Conservation (phyloP, 805 yeast species). For the Ogataea pignaliae region DNA sequence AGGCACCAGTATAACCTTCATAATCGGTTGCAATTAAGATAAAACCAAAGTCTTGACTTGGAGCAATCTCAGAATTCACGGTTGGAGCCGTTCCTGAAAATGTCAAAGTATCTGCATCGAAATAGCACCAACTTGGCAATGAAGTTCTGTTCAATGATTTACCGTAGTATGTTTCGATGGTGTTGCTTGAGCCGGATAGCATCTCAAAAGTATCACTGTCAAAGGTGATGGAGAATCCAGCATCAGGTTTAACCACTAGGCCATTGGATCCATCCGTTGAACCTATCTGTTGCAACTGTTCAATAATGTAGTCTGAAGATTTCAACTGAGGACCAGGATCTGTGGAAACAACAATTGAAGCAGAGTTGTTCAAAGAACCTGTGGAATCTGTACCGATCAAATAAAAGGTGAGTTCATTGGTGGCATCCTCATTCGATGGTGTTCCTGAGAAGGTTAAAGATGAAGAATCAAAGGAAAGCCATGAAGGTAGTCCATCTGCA, state of each 20-base stretch:
- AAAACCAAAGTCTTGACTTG: slow-evolving; percentile 67
- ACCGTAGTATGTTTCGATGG: slow-evolving; percentile 70
- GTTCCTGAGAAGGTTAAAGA: slow-evolving; percentile 67
- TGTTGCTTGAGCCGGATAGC: slow-evolving; percentile 37
- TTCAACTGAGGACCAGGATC: slow-evolving; percentile 50
- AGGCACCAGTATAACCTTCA: slow-evolving; percentile 67
- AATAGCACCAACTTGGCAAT: slow-evolving; percentile 83
- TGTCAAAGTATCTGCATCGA: slow-evolving; percentile 56
- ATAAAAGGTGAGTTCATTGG: slow-evolving; percentile 44
- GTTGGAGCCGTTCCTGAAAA: slow-evolving; percentile 88
- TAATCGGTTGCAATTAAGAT: slow-evolving; percentile 77
- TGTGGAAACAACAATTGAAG: slow-evolving; percentile 56
- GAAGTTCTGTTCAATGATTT: slow-evolving; percentile 80
- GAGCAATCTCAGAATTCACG: slow-evolving; percentile 83
- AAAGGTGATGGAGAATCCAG: slow-evolving; percentile 61
- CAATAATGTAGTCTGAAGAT: slow-evolving; percentile 37
- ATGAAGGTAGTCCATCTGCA: slow-evolving; percentile 59
- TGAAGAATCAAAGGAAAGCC: slow-evolving; percentile 70
- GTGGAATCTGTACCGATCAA: slow-evolving; percentile 61
- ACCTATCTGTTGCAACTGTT: slow-evolving; percentile 61
- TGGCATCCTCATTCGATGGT: slow-evolving; percentile 45
- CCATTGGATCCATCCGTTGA: slow-evolving; percentile 74
- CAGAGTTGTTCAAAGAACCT: slow-evolving; percentile 47
- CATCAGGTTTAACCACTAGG: slow-evolving; percentile 67
- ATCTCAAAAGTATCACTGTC: slow-evolving; percentile 54